Evolutionary conservation across 257 asterid species (phyloP).

Genomic region (Solanum tacnaense): DNA sequence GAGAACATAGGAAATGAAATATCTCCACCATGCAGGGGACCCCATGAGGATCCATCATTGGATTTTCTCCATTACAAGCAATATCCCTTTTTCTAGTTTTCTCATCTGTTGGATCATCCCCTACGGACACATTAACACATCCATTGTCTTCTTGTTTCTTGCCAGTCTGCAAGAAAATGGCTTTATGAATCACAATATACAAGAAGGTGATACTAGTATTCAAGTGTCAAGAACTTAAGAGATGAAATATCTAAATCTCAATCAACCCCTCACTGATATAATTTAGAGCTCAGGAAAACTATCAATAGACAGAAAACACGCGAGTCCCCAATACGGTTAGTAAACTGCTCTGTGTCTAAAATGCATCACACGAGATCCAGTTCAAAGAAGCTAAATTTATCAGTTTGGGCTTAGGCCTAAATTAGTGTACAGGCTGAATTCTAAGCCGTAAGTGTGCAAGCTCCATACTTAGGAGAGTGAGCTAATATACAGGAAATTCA

Average conservation of each 20-base stretch:
- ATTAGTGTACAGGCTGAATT: not conserved
- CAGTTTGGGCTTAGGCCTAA: not conserved
- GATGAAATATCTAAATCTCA: not conserved
- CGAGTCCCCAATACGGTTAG: not conserved
- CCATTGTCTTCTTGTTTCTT: constrained; percentile 30
- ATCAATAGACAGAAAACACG: not conserved
- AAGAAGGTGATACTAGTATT: not conserved
- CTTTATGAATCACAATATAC: not conserved
- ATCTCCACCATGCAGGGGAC: constrained; percentile 91
- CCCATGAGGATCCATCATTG: constrained; percentile 78
- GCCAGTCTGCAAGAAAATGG: constrained; percentile 27
- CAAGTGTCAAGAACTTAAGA: not conserved
- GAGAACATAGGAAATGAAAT: constrained; percentile 84
- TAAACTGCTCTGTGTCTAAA: not conserved
- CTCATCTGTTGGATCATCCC: constrained; percentile 19
- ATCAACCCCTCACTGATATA: not conserved
- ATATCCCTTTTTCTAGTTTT: constrained; percentile 16
- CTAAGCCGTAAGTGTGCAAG: not conserved
- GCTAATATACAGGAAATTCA: not conserved
- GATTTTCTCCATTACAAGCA: constrained; percentile 22
- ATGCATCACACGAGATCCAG: not conserved
- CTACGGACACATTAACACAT: constrained; percentile 2
- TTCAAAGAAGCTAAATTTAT: not conserved
- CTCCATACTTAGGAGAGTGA: not conserved
- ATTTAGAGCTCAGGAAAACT: not conserved